phyloP scores from a whole-genome alignment of 306 rosid genomes.

The Inga oerstediana region DNA sequence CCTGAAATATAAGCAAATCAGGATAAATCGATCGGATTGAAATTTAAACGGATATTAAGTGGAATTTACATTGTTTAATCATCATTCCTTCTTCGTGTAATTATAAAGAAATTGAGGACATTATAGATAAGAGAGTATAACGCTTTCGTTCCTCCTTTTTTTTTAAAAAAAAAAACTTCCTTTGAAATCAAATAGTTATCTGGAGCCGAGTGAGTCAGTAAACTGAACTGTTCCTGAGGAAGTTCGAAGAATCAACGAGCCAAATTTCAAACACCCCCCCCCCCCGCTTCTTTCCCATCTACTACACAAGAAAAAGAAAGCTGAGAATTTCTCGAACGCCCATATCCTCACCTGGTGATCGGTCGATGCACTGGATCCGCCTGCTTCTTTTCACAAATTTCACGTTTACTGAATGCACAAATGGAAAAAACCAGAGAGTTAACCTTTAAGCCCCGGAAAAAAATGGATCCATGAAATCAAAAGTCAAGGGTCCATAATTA shows the following conservation, averaged over 20 bases:
- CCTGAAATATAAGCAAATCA: constrained; percentile 14
- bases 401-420: constrained; percentile 54
- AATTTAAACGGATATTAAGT: not conserved
- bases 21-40: constrained; percentile 27
- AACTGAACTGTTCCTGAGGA: not conserved
- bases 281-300: not conserved
- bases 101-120: not conserved
- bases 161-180: not conserved
- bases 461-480: not conserved
- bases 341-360: constrained; percentile 70
- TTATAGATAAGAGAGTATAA: not conserved
- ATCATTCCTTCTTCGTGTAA: not conserved
- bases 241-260: not conserved
- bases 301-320: constrained; percentile 2
- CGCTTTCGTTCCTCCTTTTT: not conserved
- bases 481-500: not conserved
- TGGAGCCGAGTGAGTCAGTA: not conserved
- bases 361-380: constrained; percentile 91
- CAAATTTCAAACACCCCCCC: constrained; percentile 9
- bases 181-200: not conserved
- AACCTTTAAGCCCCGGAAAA: not conserved
- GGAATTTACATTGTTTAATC: not conserved
- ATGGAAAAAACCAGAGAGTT: constrained; percentile 13
- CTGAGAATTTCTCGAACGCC: not conserved
- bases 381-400: constrained; percentile 76